Evolutionary conservation across 805 yeast species (phyloP).

Genomic region (Candida broadrunensis): DNA sequence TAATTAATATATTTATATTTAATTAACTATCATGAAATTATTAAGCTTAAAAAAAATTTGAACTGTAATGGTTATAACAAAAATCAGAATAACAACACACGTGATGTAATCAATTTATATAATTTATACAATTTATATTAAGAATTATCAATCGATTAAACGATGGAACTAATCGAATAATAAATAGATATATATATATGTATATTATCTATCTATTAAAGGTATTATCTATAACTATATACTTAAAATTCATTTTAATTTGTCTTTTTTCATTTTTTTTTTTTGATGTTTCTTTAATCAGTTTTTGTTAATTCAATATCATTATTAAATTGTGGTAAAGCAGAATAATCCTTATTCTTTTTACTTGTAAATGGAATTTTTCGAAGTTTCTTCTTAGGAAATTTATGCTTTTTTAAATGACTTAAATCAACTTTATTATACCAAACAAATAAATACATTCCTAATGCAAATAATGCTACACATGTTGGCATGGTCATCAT

Average conservation of each 20-base stretch:
- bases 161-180: too few relatives aligned
- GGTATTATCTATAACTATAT: not conserved
- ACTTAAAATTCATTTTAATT: too few relatives aligned
- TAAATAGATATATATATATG: too few relatives aligned
- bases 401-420: constrained; percentile 30
- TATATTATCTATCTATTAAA: not conserved
- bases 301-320: constrained; percentile 5
- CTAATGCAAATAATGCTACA: constrained; percentile 56
- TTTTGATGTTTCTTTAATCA: too few relatives aligned
- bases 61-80: too few relatives aligned
- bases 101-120: too few relatives aligned
- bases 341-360: constrained; percentile 13
- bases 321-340: constrained; percentile 31
- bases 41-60: too few relatives aligned
- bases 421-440: constrained; percentile 51
- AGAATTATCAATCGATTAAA: too few relatives aligned
- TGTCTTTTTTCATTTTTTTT: constrained; percentile 7
- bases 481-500: constrained; percentile 67
- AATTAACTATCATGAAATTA: too few relatives aligned
- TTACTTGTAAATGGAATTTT: constrained; percentile 24
- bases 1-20: too few relatives aligned
- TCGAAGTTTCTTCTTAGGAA: constrained; percentile 18
- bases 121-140: too few relatives aligned
- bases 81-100: too few relatives aligned
- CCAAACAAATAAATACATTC: constrained; percentile 63